Conservation (phyloP, 495 filamentous ascomycete genomes). For the Emericellopsis terricola region DNA sequence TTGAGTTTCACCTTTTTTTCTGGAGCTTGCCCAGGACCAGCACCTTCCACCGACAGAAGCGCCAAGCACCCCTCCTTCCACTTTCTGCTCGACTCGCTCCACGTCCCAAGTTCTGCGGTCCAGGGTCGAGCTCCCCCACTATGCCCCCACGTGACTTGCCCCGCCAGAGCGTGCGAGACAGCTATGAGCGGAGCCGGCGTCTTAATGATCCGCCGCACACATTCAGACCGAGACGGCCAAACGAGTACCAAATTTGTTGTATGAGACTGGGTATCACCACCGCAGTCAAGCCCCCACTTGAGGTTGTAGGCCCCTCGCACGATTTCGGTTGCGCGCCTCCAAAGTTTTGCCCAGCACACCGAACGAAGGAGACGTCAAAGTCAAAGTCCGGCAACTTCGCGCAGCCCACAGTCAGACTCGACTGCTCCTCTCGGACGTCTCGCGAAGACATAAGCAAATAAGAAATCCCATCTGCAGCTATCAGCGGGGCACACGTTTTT, state of each 20-base stretch:
- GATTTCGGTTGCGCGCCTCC: too few species aligned
- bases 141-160: slow-evolving; percentile 3
- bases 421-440: too few species aligned
- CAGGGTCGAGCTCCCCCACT: background rate
- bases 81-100: background rate
- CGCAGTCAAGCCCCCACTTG: background rate
- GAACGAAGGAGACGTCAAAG: too few species aligned
- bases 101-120: background rate
- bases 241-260: slow-evolving; percentile 5
- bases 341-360: too few species aligned
- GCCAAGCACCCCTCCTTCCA: background rate
- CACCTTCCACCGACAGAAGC: background rate
- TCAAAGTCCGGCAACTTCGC: too few species aligned
- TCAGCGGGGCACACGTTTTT: background rate
- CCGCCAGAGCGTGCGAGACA: too few species aligned
- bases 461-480: background rate
- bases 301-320: background rate
- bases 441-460: too few species aligned
- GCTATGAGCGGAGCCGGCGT: too few species aligned
- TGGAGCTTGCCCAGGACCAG: background rate
- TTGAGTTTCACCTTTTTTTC: too few species aligned
- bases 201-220: slow-evolving; percentile 3
- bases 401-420: too few species aligned
- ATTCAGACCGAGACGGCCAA: slow-evolving; percentile 2
- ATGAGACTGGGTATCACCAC: background rate